Evolutionary conservation across 352 stramenopile species (phyloP).

Genomic region (Globisporangium irregulare): DNA sequence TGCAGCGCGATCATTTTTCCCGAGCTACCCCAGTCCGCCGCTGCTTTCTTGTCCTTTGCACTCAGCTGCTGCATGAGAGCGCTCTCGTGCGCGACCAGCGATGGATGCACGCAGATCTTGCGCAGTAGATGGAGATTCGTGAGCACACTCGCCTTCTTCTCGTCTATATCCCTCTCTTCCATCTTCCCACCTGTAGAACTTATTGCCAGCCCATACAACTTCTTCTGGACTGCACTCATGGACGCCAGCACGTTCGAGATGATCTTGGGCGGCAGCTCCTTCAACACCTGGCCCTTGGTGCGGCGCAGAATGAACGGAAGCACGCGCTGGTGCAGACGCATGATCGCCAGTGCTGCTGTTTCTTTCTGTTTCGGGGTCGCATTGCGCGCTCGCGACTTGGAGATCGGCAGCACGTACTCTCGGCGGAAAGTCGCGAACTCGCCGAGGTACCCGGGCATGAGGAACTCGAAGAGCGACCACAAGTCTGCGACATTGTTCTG

Average conservation of each 20-base stretch:
- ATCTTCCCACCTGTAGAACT: background rate
- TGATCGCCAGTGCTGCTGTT: conserved; percentile 81
- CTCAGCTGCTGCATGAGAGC: conserved; percentile 21
- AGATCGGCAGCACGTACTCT: conserved; percentile 66
- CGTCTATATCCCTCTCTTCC: no score
- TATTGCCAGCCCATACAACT: conserved; percentile 67
- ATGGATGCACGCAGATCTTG: conserved; percentile 94
- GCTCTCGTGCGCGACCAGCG: conserved; percentile 60
- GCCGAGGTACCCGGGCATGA: conserved; percentile 97
- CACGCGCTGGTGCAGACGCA: conserved; percentile 93
- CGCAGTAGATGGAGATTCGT: conserved; percentile 79
- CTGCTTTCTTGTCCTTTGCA: conserved; percentile 24
- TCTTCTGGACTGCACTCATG: conserved; percentile 85
- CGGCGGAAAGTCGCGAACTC: conserved; percentile 66
- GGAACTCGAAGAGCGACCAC: conserved; percentile 97
- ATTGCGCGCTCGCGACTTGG: conserved; percentile 47
- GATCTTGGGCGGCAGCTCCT: conserved; percentile 97
- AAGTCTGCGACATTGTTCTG: conserved; percentile 98
- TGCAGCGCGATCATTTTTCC: conserved; percentile 90
- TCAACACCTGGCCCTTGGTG: conserved; percentile 95
- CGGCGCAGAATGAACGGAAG: conserved; percentile 96
- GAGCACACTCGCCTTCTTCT: conserved; percentile 33
- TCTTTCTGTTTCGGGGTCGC: conserved; percentile 79
- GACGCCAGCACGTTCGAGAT: conserved; percentile 92
- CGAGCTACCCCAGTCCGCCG: conserved; percentile 71